phyloP scores from a whole-genome alignment of 129 eudicot species.

The Artemisia annua region DNA sequence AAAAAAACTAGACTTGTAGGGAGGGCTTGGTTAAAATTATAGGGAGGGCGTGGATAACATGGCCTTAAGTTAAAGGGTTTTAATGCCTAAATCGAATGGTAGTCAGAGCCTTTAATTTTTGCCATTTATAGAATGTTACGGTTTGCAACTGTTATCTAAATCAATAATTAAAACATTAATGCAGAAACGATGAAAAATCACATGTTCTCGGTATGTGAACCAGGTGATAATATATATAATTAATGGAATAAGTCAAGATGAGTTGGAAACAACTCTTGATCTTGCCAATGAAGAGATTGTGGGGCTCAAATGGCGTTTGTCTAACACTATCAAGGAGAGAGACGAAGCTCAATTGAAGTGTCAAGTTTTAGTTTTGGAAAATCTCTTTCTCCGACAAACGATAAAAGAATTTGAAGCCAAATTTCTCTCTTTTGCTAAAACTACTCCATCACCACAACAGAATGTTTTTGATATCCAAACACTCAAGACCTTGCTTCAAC shows the following conservation, averaged over 20 bases:
- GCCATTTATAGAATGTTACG: too few species aligned
- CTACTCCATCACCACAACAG: conserved; percentile 24
- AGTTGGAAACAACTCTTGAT: conserved; percentile 61
- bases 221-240: too few species aligned
- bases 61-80: too few species aligned
- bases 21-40: too few species aligned
- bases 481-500: conserved; percentile 87
- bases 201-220: too few species aligned
- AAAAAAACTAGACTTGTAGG: too few species aligned
- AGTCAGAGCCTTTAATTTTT: too few species aligned
- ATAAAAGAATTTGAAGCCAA: conserved; percentile 38
- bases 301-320: conserved; percentile 53
- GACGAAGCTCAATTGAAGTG: conserved; percentile 67
- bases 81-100: too few species aligned
- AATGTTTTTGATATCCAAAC: conserved; percentile 54
- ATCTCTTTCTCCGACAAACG: conserved; percentile 49
- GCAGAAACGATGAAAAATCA: too few species aligned
- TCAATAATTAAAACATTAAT: too few species aligned
- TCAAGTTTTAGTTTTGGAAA: conserved; percentile 55
- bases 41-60: too few species aligned
- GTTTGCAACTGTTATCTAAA: too few species aligned
- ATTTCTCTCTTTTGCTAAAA: conserved; percentile 21
- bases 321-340: conserved; percentile 56
- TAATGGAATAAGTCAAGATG: not conserved
- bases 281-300: conserved; percentile 73